These are phyloP conservation scores for Epichloe sp. DNA, from an alignment of 2,329 filamentous ascomycete species.

Conservation along the genomic window DNA sequence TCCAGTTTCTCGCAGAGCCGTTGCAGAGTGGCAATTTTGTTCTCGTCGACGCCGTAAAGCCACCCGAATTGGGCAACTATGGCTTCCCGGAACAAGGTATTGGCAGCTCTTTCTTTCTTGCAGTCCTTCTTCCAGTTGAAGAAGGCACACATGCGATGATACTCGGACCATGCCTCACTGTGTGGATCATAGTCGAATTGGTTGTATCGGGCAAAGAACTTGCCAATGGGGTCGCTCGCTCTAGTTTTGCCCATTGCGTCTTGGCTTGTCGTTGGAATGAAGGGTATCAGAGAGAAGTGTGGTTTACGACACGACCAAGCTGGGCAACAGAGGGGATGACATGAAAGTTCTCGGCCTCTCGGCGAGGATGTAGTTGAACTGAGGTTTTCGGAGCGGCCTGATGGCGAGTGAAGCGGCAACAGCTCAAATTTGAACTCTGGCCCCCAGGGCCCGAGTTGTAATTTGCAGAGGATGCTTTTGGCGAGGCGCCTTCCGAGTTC, in stretches of 20 bases:
- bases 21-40: slow-evolving; percentile 1
- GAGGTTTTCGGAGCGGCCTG: no score
- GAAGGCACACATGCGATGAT: background rate
- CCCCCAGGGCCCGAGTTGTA: no score
- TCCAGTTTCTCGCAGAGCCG: slow-evolving; percentile 1
- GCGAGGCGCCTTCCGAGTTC: no score
- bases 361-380: no score
- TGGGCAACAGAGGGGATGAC: no score
- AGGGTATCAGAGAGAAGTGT: background rate
- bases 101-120: background rate
- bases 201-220: background rate
- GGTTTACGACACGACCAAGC: no score
- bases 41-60: background rate
- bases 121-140: background rate
- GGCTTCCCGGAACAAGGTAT: background rate
- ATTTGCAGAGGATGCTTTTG: no score
- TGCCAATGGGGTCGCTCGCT: background rate
- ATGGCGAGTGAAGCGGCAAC: no score
- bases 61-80: background rate
- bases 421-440: no score
- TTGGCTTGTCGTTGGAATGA: background rate
- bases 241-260: background rate
- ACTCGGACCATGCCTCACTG: background rate
- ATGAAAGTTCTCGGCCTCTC: no score
- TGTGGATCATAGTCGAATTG: slow-evolving; percentile 1